Base-by-base conservation (phyloP, 2,329 filamentous ascomycete species). In the Coleophoma crateriformis region DNA sequence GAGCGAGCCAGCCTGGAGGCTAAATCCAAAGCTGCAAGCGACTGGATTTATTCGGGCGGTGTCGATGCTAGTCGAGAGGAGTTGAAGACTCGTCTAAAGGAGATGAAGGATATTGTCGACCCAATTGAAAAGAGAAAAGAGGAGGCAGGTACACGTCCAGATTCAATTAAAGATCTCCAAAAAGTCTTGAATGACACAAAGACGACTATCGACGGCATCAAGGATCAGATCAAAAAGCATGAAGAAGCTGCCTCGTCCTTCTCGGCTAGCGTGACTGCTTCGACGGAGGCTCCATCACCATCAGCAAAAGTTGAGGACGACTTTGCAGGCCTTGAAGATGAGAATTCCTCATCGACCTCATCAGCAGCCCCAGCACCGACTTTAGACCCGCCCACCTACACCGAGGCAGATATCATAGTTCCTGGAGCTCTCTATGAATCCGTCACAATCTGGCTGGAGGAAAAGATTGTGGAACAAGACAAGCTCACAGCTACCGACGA, bases 31-130 rank as follows among this genome's bases (percentile, higher is more conserved):
- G 79, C 81, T 45, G 79, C 83, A 19, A 87, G 88, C 59, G 90
- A 96, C 11, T 99, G 94, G 92, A 82, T 99, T 52, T 94, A 96
- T 65, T 88, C 81, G 14, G 90, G 91, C 43, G 90, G 92, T 49
- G 77, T 79, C 14, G 84, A 90, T 45, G 91, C 94, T 4, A 76
- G 80, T 34, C 84, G 84, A 50, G 82, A 88, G 3, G 82, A 85
- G 44, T 79, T 99, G 61, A 88, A 85, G 66, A 77, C 80, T 49
- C 89, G 85, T 65, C 79, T 95, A 45, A 85, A 88, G 67, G 80
- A 79, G 41, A 80, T 99, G 45, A 85, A 89, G 64, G 80, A 83
- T 47, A 79, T 96, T 43, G 87, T 91, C 47, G 74, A 81, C 33
- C 92, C 91, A 1, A 82, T 96, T 22, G 77, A 90, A 58, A 82